Percentiles rank a stretch among this genome's conserved stretches.
Evolutionary conservation across 2,329 filamentous ascomycete genomes (phyloP).

Genomic region (Fusarium praegraminearum): DNA sequence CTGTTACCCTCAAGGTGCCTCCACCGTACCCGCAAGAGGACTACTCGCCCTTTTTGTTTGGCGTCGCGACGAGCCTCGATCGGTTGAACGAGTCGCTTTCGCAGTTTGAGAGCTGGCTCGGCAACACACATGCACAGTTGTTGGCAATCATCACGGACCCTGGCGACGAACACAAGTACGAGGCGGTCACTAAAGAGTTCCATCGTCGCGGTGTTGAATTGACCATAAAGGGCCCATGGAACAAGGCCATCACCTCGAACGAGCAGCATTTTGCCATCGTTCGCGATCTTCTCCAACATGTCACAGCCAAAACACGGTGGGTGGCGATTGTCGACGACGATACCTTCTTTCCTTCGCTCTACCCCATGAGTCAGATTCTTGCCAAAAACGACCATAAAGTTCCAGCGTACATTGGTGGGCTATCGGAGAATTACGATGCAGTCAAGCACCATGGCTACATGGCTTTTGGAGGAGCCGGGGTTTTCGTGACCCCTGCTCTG

Average conservation of each 20-base stretch:
- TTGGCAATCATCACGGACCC: slow-evolving; percentile 65
- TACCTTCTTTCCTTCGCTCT: slow-evolving; percentile 70
- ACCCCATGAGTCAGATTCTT: slow-evolving; percentile 62
- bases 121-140: slow-evolving; percentile 62
- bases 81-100: slow-evolving; percentile 64
- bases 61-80: slow-evolving; percentile 65
- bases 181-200: slow-evolving; percentile 47
- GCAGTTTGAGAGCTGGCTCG: slow-evolving; percentile 68
- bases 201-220: slow-evolving; percentile 51
- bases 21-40: slow-evolving; percentile 56
- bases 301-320: slow-evolving; percentile 63
- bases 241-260: slow-evolving; percentile 56
- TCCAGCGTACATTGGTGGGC: slow-evolving; percentile 66
- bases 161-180: slow-evolving; percentile 46
- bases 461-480: slow-evolving; percentile 71
- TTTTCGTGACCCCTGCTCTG: slow-evolving; percentile 68
- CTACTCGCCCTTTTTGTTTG: slow-evolving; percentile 67
- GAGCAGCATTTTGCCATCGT: slow-evolving; percentile 70
- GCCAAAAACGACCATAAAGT: slow-evolving; percentile 60
- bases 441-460: slow-evolving; percentile 67
- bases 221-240: slow-evolving; percentile 51
- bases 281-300: slow-evolving; percentile 60
- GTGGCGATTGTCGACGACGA: slow-evolving; percentile 71
- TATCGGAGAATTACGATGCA: slow-evolving; percentile 67
- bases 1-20: slow-evolving; percentile 62